These are phyloP conservation scores for Aspergillus calidoustus DNA, from an alignment of 2,329 filamentous ascomycete genomes.

Conservation along the genomic window DNA sequence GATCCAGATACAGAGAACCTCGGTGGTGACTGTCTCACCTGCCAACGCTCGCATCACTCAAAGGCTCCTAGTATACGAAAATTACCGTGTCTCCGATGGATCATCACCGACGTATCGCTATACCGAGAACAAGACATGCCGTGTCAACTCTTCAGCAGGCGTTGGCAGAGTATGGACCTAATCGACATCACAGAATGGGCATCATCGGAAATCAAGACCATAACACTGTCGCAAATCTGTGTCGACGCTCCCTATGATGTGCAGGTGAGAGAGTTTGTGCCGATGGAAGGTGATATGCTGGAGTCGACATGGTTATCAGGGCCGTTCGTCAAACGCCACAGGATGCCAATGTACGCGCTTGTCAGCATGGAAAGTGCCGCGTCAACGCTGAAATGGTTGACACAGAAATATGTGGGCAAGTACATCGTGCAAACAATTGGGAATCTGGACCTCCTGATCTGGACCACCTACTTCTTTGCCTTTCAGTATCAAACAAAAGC, in stretches of 20 bases:
- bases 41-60: constrained; percentile 16
- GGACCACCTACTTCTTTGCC: constrained; percentile 18
- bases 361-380: constrained; percentile 14
- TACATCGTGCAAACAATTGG: constrained; percentile 14
- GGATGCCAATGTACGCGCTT: constrained; percentile 14
- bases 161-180: constrained; percentile 19
- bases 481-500: constrained; percentile 18
- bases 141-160: constrained; percentile 17
- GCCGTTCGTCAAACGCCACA: constrained; percentile 5
- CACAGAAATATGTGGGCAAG: constrained; percentile 10
- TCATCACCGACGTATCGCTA: constrained; percentile 18
- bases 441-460: constrained; percentile 16
- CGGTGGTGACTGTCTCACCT: constrained; percentile 15
- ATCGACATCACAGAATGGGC: constrained; percentile 20
- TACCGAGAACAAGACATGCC: constrained; percentile 20
- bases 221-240: constrained; percentile 15
- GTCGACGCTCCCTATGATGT: constrained; percentile 16
- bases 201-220: constrained; percentile 15
- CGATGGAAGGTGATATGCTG: constrained; percentile 17
- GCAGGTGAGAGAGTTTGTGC: constrained; percentile 14
- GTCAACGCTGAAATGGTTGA: constrained; percentile 9
- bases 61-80: constrained; percentile 10
- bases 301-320: constrained; percentile 13
- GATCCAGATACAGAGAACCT: constrained; percentile 14
- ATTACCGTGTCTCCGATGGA: constrained; percentile 17